Evolutionary conservation across 1,284 basidiomycete species (phyloP).

Genomic region (Trichosporon sp.): DNA sequence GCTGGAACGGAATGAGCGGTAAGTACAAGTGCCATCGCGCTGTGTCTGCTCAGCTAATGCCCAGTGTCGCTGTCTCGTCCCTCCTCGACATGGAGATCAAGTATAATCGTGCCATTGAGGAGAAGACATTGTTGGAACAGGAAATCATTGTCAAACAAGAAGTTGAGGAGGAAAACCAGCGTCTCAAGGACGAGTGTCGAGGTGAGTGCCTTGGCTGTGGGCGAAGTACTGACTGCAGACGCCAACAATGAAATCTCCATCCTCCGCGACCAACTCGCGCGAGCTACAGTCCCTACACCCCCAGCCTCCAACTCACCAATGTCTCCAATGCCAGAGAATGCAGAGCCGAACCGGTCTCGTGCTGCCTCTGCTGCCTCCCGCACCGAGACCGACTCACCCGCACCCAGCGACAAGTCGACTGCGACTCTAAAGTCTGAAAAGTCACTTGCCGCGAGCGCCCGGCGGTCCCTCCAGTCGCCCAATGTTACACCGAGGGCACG

Average conservation of each 20-base stretch:
- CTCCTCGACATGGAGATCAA: constrained; percentile 87
- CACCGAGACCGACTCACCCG: constrained; percentile 28
- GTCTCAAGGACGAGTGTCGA: constrained; percentile 88
- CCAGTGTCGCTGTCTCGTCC: constrained; percentile 78
- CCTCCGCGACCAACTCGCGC: constrained; percentile 67
- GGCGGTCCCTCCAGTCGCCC: constrained; percentile 21
- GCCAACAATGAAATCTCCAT: constrained; percentile 81
- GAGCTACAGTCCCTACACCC: constrained; percentile 42
- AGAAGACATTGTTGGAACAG: constrained; percentile 95
- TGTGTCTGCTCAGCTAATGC: background rate
- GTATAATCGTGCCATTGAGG: constrained; percentile 88
- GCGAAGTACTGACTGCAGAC: constrained; percentile 33
- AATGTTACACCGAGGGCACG: constrained; percentile 22
- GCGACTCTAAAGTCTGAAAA: constrained; percentile 16
- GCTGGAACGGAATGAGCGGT: constrained; percentile 83
- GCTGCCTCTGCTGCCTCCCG: constrained; percentile 22
- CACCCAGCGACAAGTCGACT: constrained; percentile 20
- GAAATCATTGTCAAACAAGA: constrained; percentile 90
- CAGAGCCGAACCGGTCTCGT: background rate
- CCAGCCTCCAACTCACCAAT: constrained; percentile 45
- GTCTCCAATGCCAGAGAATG: constrained; percentile 43
- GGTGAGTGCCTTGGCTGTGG: constrained; percentile 61
- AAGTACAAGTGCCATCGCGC: constrained; percentile 21
- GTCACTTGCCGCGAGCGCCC: constrained; percentile 8
- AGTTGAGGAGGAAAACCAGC: constrained; percentile 87